Conservation (phyloP, 495 filamentous ascomycete species). For the Penicillium paxilli region DNA sequence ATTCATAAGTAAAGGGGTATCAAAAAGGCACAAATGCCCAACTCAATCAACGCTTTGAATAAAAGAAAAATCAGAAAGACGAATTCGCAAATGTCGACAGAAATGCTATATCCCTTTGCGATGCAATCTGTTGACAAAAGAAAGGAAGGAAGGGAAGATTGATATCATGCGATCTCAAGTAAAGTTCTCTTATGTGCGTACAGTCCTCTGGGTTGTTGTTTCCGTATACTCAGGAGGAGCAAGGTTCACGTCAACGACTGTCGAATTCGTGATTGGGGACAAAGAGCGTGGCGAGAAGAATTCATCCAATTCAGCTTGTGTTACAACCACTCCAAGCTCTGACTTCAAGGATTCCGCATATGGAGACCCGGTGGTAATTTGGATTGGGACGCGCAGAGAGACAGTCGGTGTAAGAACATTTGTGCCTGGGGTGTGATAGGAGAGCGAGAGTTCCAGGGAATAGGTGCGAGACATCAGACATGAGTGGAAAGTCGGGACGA, state of each 20-base stretch:
- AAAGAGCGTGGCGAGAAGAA: slow-evolving; percentile 41
- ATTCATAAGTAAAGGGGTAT: background rate
- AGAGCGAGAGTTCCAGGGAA: slow-evolving; percentile 65
- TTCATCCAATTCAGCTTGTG: slow-evolving; percentile 38
- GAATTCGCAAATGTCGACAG: too few species aligned
- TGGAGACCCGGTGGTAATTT: slow-evolving; percentile 53
- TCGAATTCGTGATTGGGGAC: slow-evolving; percentile 8
- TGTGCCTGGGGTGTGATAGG: slow-evolving; percentile 58
- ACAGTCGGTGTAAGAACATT: slow-evolving; percentile 55
- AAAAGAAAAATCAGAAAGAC: background rate
- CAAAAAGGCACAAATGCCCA: background rate
- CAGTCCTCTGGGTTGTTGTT: background rate
- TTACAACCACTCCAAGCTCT: slow-evolving; percentile 22
- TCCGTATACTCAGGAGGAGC: slow-evolving; percentile 25
- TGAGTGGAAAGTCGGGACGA: slow-evolving; percentile 85
- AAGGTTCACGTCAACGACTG: slow-evolving; percentile 15
- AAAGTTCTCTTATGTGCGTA: background rate
- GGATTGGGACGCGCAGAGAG: slow-evolving; percentile 72
- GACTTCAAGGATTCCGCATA: slow-evolving; percentile 18
- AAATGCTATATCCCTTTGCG: too few species aligned
- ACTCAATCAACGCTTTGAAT: background rate
- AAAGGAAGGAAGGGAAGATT: background rate
- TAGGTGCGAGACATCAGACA: slow-evolving; percentile 84
- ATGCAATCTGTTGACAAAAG: too few species aligned
- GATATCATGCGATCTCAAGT: background rate